Percentiles rank a stretch among this genome's conserved stretches.
These are phyloP conservation scores for Podospora bellae-mahoneyi DNA, from an alignment of 495 filamentous ascomycete genomes.

Conservation along the genomic window DNA sequence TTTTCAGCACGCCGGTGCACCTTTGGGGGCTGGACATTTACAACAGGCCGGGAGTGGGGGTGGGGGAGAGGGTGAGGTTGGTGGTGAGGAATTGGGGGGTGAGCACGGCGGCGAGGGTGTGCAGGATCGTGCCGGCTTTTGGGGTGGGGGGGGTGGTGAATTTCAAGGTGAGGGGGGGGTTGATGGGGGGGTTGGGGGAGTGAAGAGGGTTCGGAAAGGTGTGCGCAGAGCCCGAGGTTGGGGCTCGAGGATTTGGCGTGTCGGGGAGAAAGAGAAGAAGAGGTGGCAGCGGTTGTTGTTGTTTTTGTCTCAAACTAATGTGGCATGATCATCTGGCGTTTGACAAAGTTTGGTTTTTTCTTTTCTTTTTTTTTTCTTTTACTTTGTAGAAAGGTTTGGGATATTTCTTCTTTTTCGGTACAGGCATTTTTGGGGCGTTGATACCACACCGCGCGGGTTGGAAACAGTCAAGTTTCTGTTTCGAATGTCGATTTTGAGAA, in stretches of 20 bases:
- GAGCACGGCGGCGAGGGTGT: slow-evolving; percentile 76
- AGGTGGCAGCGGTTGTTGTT: neutral
- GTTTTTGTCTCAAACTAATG: slow-evolving; percentile 7
- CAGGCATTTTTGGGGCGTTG: slow-evolving; percentile 1
- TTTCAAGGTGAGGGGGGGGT: slow-evolving; percentile 58
- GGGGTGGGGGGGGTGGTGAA: slow-evolving; percentile 91
- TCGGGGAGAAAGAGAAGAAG: neutral
- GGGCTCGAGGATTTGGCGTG: neutral
- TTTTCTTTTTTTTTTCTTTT: neutral
- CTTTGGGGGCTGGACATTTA: slow-evolving; percentile 86
- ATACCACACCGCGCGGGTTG: neutral
- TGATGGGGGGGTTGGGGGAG: slow-evolving; percentile 42
- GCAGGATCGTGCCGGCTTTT: slow-evolving; percentile 90
- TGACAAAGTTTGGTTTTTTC: neutral
- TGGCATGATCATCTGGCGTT: slow-evolving; percentile 7
- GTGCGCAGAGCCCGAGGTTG: neutral
- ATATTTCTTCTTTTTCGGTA: neutral
- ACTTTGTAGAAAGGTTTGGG: neutral
- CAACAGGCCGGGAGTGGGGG: slow-evolving; percentile 56
- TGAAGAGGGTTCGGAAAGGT: neutral
- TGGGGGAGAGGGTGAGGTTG: slow-evolving; percentile 57
- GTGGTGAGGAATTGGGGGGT: slow-evolving; percentile 74
- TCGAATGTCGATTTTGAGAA: slow-evolving; percentile 5
- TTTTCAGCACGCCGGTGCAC: slow-evolving; percentile 82
- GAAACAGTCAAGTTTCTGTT: neutral